Base-by-base conservation (phyloP, 495 filamentous ascomycete species). In the Darksidea phi region DNA sequence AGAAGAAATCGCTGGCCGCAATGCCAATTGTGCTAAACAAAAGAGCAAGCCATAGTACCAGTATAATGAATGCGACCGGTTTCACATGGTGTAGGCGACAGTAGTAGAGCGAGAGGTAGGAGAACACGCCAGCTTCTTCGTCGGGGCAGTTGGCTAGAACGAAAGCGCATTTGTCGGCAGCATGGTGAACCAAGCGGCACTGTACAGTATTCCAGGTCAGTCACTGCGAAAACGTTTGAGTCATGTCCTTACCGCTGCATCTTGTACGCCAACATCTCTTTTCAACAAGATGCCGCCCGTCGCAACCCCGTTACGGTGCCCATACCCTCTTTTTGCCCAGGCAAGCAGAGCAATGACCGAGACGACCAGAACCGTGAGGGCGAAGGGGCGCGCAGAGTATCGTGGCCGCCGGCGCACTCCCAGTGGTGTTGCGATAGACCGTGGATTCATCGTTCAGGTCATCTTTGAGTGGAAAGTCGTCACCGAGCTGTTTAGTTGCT, bases 11-110 rank as follows among this genome's bases (percentile, higher is more conserved):
- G 68, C 89, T 95, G 21, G 95, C 94, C 6, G 95, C 95, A 64
- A 97, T 96, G n/a, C 95, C 95, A 54, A 99, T 96, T 1, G 95
- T 97, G 63, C 86, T 92, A 70, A 99, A 99, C 6, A 97, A 84
- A 24, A 96, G 76, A n/a, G 83, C 88, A 6, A 96, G 78, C 95
- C 95, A 99, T 42, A 85, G 56, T 25, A 87, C 77, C 28, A 99
- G 75, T 28, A 96, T 78, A 4, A 77, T 71, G 66, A 97, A 92
- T 20, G 90, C 90, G 54, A 96, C 49, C 1, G 86, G 84, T 67
- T 90, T 82, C n/a, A 77, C 85, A 62, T 85, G 73, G 48, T 79
- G 80, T 23, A 95, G 75, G 25, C 77, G 75, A 78, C 95, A 99
- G 72, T 97, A 99, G 76, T 96, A 97, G 34, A 99, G 80, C 13